Conservation (phyloP, 1,284 basidiomycete genomes). For the Fomes fomentarius region DNA sequence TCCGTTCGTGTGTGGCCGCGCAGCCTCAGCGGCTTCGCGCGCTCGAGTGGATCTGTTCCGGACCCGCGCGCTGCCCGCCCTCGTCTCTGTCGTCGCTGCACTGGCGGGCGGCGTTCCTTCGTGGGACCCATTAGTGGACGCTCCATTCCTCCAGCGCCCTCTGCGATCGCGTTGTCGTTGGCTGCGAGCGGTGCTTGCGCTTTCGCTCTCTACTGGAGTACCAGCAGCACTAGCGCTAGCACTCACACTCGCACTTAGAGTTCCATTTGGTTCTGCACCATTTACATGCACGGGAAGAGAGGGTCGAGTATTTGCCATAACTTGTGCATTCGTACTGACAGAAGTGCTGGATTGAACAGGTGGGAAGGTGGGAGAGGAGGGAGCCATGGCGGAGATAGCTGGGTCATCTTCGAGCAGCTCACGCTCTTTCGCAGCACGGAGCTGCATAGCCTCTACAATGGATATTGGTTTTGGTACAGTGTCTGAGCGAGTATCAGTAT, state of each 20-base stretch:
- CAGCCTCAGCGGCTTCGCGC: conserved; percentile 20
- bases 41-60: conserved; percentile 22
- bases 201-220: conserved; percentile 12
- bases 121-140: conserved; percentile 11
- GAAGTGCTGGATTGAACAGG: conserved; percentile 10
- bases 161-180: conserved; percentile 24
- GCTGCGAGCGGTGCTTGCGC: conserved; percentile 5
- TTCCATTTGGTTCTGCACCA: conserved; percentile 19
- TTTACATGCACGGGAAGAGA: conserved; percentile 22
- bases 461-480: conserved; percentile 67
- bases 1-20: conserved; percentile 7
- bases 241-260: conserved; percentile 7
- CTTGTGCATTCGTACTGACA: conserved; percentile 7
- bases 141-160: conserved; percentile 23
- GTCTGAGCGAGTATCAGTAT: conserved; percentile 43
- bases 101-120: conserved; percentile 18
- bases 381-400: conserved; percentile 45
- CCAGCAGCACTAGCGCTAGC: conserved; percentile 5
- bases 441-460: conserved; percentile 57
- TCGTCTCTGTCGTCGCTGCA: conserved; percentile 14
- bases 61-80: conserved; percentile 25
- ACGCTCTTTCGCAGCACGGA: conserved; percentile 58
- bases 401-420: conserved; percentile 62
- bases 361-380: conserved; percentile 17
- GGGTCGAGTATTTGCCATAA: conserved; percentile 19